phyloP scores from a whole-genome alignment of 2,329 filamentous ascomycete species.

The Pseudohalonectria lignicola region DNA sequence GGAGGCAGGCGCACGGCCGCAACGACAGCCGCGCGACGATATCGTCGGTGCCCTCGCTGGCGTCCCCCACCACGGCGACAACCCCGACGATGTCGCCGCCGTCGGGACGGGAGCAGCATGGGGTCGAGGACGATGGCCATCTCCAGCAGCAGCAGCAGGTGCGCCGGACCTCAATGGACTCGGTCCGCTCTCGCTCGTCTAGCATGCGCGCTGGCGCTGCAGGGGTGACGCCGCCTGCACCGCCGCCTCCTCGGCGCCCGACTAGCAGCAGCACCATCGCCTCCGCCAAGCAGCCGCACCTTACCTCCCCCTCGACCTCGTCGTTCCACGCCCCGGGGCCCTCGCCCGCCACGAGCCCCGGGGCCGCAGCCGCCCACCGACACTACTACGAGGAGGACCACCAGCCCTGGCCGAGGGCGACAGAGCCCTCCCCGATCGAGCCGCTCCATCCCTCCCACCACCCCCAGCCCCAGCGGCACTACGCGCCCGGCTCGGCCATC shows the following conservation, averaged over 20 bases:
- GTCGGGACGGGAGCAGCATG: too few relatives aligned
- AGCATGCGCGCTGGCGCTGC: constrained; percentile 26
- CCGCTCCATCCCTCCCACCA: constrained; percentile 1
- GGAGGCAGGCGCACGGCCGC: constrained; percentile 35
- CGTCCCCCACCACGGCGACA: neutral
- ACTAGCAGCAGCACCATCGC: constrained; percentile 21
- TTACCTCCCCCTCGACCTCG: constrained; percentile 2
- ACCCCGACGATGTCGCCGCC: too few relatives aligned
- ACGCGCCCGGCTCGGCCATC: neutral
- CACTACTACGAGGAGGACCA: too few relatives aligned
- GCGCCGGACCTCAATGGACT: constrained; percentile 39
- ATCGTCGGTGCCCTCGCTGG: constrained; percentile 5
- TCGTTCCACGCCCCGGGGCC: constrained; percentile 5
- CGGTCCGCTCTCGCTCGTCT: constrained; percentile 32
- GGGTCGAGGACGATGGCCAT: too few relatives aligned
- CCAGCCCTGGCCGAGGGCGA: neutral
- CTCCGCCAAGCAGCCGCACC: neutral
- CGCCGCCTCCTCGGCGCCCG: constrained; percentile 43
- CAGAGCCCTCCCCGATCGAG: constrained; percentile 1
- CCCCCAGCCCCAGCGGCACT: neutral
- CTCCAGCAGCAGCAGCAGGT: constrained; percentile 7
- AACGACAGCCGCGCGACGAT: constrained; percentile 27
- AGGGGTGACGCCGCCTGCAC: constrained; percentile 24
- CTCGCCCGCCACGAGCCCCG: too few relatives aligned
- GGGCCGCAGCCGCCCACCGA: too few relatives aligned